Percentiles rank a stretch among this genome's conserved stretches.
These are phyloP conservation scores for Nitzschia putrida DNA, from an alignment of 108 stramenopile species.

Conservation along the genomic window DNA sequence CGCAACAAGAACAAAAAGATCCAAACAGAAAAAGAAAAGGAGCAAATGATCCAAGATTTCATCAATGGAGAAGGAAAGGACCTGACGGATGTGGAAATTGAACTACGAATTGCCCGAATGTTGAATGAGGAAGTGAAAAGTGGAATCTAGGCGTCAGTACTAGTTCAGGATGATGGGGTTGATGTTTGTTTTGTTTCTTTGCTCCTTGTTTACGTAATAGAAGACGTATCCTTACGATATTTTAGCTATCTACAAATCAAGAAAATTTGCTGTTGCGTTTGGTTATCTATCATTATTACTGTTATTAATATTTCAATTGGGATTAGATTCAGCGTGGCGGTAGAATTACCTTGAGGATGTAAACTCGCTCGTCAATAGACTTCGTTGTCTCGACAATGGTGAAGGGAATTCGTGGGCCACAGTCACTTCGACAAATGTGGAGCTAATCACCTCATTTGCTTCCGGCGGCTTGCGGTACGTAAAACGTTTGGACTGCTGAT, in stretches of 20 bases:
- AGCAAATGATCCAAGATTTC: constrained; percentile 25
- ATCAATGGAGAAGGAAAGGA: constrained; percentile 22
- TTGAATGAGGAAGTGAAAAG: constrained; percentile 5
- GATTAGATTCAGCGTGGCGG: no score
- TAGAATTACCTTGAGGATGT: constrained; percentile 12
- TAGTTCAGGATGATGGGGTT: no score
- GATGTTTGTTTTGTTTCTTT: no score
- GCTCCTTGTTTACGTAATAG: no score
- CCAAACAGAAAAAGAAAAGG: constrained; percentile 1
- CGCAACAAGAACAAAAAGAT: constrained; percentile 17
- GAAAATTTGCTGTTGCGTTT: no score
- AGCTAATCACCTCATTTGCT: constrained; percentile 38
- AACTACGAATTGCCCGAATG: constrained; percentile 17
- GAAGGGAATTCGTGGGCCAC: constrained; percentile 79
- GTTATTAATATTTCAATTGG: no score
- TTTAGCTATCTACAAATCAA: no score
- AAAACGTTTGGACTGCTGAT: constrained; percentile 12
- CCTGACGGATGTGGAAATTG: constrained; percentile 24
- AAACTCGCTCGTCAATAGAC: constrained; percentile 50
- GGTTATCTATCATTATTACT: no score
- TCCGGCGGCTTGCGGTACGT: constrained; percentile 21
- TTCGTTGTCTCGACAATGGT: constrained; percentile 72
- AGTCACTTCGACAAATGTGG: constrained; percentile 60
- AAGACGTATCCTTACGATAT: no score
- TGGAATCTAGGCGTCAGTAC: no score